Evolutionary conservation across 2,329 filamentous ascomycete genomes (phyloP), one percentile per base, ranked within the genome.

Genomic region (Aspergillus fischeri): DNA sequence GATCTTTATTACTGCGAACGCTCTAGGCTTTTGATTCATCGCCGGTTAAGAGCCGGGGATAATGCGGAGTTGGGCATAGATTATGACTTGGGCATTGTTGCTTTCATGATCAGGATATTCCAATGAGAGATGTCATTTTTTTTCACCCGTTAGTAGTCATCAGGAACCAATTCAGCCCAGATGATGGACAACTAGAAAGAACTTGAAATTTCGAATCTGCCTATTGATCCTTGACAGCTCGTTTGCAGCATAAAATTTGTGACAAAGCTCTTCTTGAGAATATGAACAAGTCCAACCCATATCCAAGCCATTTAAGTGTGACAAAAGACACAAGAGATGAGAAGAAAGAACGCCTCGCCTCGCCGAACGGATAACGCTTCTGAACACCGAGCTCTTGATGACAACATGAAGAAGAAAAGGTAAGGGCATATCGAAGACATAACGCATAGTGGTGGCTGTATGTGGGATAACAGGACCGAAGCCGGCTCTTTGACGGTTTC

Each of bases 331-430:
- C 32, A 38, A 60, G 53, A 60, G 59, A 60, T 38, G 59, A 48
- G 57, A 60, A 54, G 55, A 62, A 50, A 53, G 38, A 52, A 35
- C 62, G 61, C 65, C 67, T 65, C 61, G 63, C 60, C 60, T 54
- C 38, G 51, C 55, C 59, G 56, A 58, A 63, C 52, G 61, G 41
- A 52, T 56, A 60, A 66, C 67, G 67, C 67, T 70, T 67, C 65
- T 66, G 59, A 69, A 72, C 67, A 68, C 67, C 63, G 55, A 59
- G 62, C 51, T 64, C 62, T 61, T 60, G 51, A 60, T 29, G 49
- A 29, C 42, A 53, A 27, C 45, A 54, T 51, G 48, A 56, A 56
- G 51, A 49, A 53, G 24, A 60, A 27, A 54, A 52, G 29, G n/a
- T 8, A 21, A 17, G 24, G 29, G 14, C 32, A 35, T 53, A 41